Base-by-base conservation (phyloP, 768 basidiomycete species). In the Favolaschia claudopus region DNA sequence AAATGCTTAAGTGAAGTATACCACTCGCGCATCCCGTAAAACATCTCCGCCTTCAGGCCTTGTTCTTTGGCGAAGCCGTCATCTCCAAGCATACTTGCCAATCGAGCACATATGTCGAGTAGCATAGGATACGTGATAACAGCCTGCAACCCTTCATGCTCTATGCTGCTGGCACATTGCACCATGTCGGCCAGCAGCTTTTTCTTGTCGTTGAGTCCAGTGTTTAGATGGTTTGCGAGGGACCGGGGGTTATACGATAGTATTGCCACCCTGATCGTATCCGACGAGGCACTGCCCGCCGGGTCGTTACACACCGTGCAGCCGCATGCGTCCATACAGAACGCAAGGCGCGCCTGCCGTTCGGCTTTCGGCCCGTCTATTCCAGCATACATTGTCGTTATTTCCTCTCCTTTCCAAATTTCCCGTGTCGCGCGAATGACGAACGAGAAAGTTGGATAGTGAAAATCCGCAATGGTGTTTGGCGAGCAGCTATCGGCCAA, bases 391-490 rank as follows among this genome's bases (percentile, higher is more conserved):
- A 7, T 36, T 20, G 34, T 50, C 4, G 48, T 29, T 7, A 58
- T 48, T 24, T 58, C 48, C n/a, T 58, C 39, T 20, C 40, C 47
- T 15, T 13, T 7, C 20, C 32, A 20, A 29, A 50, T 58, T 15
- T 58, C 48, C 8, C 56, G 56, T 10, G 31, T 31, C 22, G 40
- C 40, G 29, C 39, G 49, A n/a, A 58, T 36, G 8, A 43, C 15
- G 9, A 58, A 27, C 5, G 39, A 48, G 39, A 58, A 58, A 5
- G 56, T 33, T 20, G 48, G 32, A n/a, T 42, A 49, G 32, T 58
- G 39, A 25, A 46, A 58, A 17, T 58, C 48, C 7, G 46, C 33
- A 15, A 34, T 15, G 5, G 48, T 44, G 48, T 58, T 58, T 2
- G 46, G 46, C 40, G 39, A 48, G 28, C 56, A 58, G 33, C 56